Percentiles rank a stretch among this genome's conserved stretches.
Evolutionary conservation across 495 filamentous ascomycete genomes (phyloP).

Genomic region (Talaromyces thailandensis): DNA sequence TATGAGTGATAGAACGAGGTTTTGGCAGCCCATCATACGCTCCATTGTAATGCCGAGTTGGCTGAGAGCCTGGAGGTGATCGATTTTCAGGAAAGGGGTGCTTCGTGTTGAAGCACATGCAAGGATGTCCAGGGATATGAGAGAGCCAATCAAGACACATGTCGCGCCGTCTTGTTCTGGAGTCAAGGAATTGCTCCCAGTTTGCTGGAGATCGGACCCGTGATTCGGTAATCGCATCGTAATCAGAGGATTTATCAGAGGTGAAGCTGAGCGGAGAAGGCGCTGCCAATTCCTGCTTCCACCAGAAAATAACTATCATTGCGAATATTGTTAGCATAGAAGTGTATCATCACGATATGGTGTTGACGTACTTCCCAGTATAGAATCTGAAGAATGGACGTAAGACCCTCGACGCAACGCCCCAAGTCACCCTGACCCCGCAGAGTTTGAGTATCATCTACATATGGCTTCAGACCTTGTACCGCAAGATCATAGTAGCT

Average conservation of each 20-base stretch:
- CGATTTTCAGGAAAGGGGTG: background rate
- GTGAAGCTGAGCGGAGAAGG: background rate
- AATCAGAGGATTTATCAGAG: background rate
- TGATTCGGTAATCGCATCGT: background rate
- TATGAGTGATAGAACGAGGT: background rate
- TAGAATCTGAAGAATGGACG: slow-evolving; percentile 3
- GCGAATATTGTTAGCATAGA: background rate
- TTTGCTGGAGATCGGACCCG: background rate
- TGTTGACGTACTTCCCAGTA: background rate
- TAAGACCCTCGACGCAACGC: slow-evolving; percentile 4
- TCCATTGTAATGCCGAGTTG: background rate
- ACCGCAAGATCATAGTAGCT: slow-evolving; percentile 5
- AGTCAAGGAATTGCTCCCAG: background rate
- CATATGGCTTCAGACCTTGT: background rate
- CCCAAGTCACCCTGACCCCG: background rate
- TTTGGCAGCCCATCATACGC: background rate
- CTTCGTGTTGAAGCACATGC: slow-evolving; percentile 1
- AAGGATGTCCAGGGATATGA: slow-evolving; percentile 1
- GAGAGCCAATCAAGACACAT: slow-evolving; percentile 2
- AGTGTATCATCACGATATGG: background rate
- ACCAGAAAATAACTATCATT: background rate
- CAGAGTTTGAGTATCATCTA: background rate
- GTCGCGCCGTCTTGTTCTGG: slow-evolving; percentile 1
- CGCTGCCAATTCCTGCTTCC: slow-evolving; percentile 4
- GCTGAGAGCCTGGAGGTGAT: background rate